Conservation (phyloP, 2,329 filamentous ascomycete genomes). For the Pseudogymnoascus sp. region DNA sequence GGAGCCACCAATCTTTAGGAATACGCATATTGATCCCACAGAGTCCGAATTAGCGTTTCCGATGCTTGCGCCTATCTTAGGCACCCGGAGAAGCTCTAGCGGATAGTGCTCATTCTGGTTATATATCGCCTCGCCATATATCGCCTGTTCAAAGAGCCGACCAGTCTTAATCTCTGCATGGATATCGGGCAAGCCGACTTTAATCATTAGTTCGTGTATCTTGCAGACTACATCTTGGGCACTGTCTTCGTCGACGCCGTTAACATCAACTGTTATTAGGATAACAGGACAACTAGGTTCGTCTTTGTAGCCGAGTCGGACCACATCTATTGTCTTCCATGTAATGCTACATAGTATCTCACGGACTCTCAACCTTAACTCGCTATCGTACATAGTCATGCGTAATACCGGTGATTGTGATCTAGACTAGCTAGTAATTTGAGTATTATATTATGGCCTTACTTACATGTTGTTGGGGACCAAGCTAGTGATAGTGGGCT, state of each 20-base stretch:
- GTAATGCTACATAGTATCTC: background rate
- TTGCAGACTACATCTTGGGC: background rate
- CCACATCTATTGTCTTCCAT: background rate
- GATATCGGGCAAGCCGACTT: background rate
- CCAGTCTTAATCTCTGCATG: background rate
- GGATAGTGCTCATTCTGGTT: background rate
- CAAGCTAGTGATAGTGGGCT: background rate
- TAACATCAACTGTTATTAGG: background rate
- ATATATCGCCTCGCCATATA: background rate
- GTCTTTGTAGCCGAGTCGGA: background rate
- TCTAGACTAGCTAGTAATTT: background rate
- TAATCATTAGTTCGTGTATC: background rate
- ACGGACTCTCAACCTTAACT: background rate
- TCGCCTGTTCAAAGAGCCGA: background rate
- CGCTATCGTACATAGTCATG: background rate
- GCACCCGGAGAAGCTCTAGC: background rate
- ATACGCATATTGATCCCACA: background rate
- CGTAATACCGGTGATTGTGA: background rate
- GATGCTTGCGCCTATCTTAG: background rate
- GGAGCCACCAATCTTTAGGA: background rate
- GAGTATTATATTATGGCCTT: too few relatives aligned
- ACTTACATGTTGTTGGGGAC: background rate
- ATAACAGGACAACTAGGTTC: background rate
- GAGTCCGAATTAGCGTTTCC: rapidly evolving
- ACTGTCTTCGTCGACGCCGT: background rate